Evolutionary conservation across 116 monocot genomes (phyloP).

Genomic region (Posidonia oceanica): DNA sequence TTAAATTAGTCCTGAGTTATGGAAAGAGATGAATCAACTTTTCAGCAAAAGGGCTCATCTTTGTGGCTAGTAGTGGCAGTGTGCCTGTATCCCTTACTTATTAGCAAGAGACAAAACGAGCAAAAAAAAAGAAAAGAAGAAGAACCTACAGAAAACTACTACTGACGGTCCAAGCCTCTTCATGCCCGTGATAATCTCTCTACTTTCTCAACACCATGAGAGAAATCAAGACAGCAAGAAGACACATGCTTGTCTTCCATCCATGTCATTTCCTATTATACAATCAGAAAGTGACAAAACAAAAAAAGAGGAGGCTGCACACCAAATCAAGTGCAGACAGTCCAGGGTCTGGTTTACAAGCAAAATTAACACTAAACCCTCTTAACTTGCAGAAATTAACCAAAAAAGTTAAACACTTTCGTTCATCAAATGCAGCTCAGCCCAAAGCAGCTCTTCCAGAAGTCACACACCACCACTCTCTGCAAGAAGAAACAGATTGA

Average conservation of each 20-base stretch:
- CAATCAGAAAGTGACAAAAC: not conserved
- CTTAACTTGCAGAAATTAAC: too few relatives aligned
- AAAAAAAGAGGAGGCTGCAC: not conserved
- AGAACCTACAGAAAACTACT: not conserved
- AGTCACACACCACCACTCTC: slow-evolving; percentile 15
- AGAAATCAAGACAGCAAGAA: too few relatives aligned
- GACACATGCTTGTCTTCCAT: too few relatives aligned
- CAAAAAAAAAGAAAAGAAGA: not conserved
- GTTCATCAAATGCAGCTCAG: slow-evolving; percentile 24
- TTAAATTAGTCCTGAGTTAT: too few relatives aligned
- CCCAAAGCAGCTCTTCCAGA: slow-evolving; percentile 27
- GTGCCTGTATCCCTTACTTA: too few relatives aligned
- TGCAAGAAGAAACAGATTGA: not conserved
- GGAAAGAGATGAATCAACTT: too few relatives aligned
- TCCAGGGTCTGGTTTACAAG: not conserved
- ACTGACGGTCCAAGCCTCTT: not conserved
- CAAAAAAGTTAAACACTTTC: not conserved
- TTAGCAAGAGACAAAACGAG: too few relatives aligned
- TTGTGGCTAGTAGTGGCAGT: too few relatives aligned
- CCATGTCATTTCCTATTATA: not conserved
- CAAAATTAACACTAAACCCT: too few relatives aligned
- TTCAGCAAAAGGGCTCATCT: too few relatives aligned
- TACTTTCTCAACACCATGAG: not conserved
- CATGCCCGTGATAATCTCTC: not conserved
- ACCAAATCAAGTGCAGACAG: not conserved